Percentiles rank a stretch among this genome's conserved stretches.
Evolutionary conservation across 768 basidiomycete species (phyloP).

Genomic region (Pulveroboletus sp.): DNA sequence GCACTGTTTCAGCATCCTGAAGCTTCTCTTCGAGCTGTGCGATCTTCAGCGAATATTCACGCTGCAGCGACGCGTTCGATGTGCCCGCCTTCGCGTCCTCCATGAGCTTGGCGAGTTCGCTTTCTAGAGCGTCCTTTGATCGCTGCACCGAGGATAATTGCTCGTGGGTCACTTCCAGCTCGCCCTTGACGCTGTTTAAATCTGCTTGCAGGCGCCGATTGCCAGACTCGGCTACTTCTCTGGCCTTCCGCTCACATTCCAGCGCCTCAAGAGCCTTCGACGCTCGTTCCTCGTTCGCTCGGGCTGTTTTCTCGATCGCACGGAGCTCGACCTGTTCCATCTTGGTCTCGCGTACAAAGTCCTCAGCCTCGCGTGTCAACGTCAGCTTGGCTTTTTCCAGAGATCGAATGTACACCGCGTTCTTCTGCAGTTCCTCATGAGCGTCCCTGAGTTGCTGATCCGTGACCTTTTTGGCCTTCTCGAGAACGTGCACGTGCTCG

Average conservation of each 20-base stretch:
- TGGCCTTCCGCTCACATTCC: constrained; percentile 63
- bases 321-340: constrained; percentile 61
- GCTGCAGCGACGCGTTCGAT: constrained; percentile 56
- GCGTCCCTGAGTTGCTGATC: constrained; percentile 87
- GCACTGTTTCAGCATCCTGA: constrained; percentile 50
- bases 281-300: constrained; percentile 58
- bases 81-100: constrained; percentile 52
- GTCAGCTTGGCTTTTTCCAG: constrained; percentile 77
- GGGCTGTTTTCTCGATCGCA: constrained; percentile 63
- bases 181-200: constrained; percentile 50
- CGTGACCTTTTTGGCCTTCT: constrained; percentile 92
- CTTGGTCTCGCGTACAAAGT: constrained; percentile 70
- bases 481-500: constrained; percentile 93
- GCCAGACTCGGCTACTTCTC: constrained; percentile 63
- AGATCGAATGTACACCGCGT: constrained; percentile 75
- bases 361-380: constrained; percentile 77
- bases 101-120: constrained; percentile 61
- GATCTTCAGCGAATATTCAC: constrained; percentile 61
- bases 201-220: constrained; percentile 58
- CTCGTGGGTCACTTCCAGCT: constrained; percentile 52
- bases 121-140: constrained; percentile 63
- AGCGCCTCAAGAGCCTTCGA: constrained; percentile 52
- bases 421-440: constrained; percentile 70
- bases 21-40: constrained; percentile 59
- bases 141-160: constrained; percentile 51